Evolutionary conservation across 495 filamentous ascomycete genomes (phyloP).

Genomic region (Hyaloscypha finlandica): DNA sequence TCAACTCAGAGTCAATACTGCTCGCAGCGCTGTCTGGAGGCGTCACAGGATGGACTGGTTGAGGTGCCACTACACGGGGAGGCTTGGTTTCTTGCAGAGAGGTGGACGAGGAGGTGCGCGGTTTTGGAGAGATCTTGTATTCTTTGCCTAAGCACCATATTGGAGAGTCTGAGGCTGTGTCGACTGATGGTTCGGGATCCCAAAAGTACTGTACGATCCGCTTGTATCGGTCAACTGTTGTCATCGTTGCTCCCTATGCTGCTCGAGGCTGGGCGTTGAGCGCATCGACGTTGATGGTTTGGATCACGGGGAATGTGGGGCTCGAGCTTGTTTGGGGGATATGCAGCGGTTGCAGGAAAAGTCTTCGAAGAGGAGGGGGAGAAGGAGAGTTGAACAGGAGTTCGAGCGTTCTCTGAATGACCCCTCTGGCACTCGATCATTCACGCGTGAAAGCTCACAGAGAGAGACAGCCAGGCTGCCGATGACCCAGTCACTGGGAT

Average conservation of each 20-base stretch:
- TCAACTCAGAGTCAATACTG: slow-evolving; percentile 51
- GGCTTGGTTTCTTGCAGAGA: slow-evolving; percentile 8
- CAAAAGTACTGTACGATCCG: slow-evolving; percentile 91
- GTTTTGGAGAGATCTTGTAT: slow-evolving; percentile 46
- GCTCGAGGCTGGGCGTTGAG: background rate
- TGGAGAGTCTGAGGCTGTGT: slow-evolving; percentile 62
- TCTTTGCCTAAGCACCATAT: slow-evolving; percentile 89
- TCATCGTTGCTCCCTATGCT: slow-evolving; percentile 45
- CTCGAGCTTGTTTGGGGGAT: background rate
- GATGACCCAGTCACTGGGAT: background rate
- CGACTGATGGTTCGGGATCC: slow-evolving; percentile 90
- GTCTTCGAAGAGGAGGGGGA: background rate
- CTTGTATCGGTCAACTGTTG: slow-evolving; percentile 66
- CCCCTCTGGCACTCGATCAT: background rate
- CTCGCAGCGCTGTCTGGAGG: slow-evolving; percentile 45
- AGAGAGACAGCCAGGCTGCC: background rate
- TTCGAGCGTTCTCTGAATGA: background rate
- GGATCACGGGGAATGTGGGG: slow-evolving; percentile 17
- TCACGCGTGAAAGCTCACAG: background rate
- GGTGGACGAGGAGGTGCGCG: background rate
- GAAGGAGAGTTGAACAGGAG: background rate
- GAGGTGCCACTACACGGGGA: slow-evolving; percentile 3
- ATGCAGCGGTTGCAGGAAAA: background rate
- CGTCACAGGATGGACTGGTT: slow-evolving; percentile 35
- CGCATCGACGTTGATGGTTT: background rate